These are phyloP conservation scores for Carex scoparia DNA, from an alignment of 176 grass and related monocot genomes.

Conservation along the genomic window DNA sequence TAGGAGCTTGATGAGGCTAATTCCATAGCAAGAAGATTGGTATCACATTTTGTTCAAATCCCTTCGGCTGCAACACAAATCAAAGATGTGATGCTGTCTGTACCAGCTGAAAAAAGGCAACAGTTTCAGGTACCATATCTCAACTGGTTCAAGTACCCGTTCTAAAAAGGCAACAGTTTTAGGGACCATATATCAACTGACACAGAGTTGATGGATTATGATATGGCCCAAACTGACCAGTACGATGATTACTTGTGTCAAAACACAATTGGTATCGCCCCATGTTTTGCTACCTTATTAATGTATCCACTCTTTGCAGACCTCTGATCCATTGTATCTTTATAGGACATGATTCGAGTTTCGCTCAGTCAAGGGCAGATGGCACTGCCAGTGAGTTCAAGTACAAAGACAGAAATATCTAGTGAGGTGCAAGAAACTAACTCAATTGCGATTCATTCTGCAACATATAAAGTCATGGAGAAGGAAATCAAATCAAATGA, in stretches of 20 bases:
- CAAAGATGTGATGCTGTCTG: conserved; percentile 82
- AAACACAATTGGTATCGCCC: not conserved
- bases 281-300: conserved; percentile 6
- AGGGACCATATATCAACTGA: conserved; percentile 34
- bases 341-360: conserved; percentile 88
- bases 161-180: conserved; percentile 50
- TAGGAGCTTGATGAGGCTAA: conserved; percentile 82
- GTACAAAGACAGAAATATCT: conserved; percentile 32
- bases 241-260: not conserved
- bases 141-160: conserved; percentile 27
- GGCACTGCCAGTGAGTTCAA: conserved; percentile 27
- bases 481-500: conserved; percentile 23
- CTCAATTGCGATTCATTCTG: conserved; percentile 22
- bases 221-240: conserved; percentile 10
- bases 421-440: conserved; percentile 26
- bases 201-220: not conserved
- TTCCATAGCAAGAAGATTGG: conserved; percentile 52
- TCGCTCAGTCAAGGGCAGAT: conserved; percentile 63
- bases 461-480: conserved; percentile 23
- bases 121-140: conserved; percentile 64
- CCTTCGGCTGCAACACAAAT: conserved; percentile 64
- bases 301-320: not conserved
- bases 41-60: conserved; percentile 94
- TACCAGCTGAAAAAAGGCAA: conserved; percentile 51
- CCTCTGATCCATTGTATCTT: conserved; percentile 5